Evolutionary conservation across 1,284 basidiomycete species (phyloP), one percentile per base, ranked within the genome.

Genomic region (Anthracocystis walkeri): DNA sequence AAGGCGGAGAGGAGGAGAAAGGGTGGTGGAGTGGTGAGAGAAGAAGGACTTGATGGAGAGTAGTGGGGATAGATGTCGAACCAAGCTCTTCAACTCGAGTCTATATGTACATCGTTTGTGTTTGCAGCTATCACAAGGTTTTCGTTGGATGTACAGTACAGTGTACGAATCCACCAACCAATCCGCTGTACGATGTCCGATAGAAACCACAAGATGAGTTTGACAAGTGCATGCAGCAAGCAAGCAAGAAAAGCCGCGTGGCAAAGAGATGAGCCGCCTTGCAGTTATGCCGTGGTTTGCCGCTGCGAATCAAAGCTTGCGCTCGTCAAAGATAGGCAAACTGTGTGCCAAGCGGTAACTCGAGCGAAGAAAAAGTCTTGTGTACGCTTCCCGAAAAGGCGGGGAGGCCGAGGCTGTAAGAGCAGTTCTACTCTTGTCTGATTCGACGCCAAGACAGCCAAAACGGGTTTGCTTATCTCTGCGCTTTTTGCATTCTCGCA

Each of bases 331-430:
- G 35, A 38, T 38, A 38, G 6, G 33, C 33, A 35, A 3, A 35
- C 7, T n/a, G n/a, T n/a, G n/a, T n/a, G 12, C 33, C 8, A 16
- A 59, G 56, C 56, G 57, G 63, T 44, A 65, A 55, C 63, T 65
- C 63, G 63, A 65, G 62, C 62, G 62, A 65, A 52, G 23, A 38
- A 8, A 38, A 8, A 38, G 14, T 12, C 3, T 18, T 29, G 20
- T 23, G 14, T 38, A 41, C 52, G 12, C 35, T 38, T 38, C 35
- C 14, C 10, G 12, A 38, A 33, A 33, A 10, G 11, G 7, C 7
- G 7, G 33, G 33, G 33, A 29, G 29, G 33, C 2, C 33, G 33
- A 33, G 33, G 29, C 29, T 29, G 29, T 29, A 29, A 29, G 29
- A n/a, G 29, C 29, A 29, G 29, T 29, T 29, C 5, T 29, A 8